phyloP scores from a whole-genome alignment of 129 eudicot species.

The Pittosporum tobira region DNA sequence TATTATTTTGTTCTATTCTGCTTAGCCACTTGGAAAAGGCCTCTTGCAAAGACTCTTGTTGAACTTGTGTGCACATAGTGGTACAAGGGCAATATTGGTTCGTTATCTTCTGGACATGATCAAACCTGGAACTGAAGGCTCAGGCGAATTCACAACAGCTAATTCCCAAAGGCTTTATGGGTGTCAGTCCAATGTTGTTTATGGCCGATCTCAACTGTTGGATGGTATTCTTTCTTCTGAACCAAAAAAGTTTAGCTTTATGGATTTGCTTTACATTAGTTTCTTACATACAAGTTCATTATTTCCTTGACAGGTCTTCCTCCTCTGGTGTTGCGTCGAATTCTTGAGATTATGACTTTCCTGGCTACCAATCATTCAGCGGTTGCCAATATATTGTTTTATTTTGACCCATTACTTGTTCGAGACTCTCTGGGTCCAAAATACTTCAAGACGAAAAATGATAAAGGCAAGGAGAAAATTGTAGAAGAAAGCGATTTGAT shows the following conservation, averaged over 20 bases:
- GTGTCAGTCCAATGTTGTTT: constrained; percentile 82
- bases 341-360: constrained; percentile 78
- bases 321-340: constrained; percentile 80
- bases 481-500: constrained; percentile 33
- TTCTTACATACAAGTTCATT: neutral
- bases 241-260: neutral
- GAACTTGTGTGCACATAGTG: constrained; percentile 78
- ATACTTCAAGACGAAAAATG: constrained; percentile 32
- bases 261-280: neutral
- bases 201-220: constrained; percentile 79
- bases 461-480: constrained; percentile 69
- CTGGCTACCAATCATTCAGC: constrained; percentile 85
- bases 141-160: constrained; percentile 35
- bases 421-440: constrained; percentile 39
- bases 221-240: constrained; percentile 37
- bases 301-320: constrained; percentile 67
- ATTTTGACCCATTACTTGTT: constrained; percentile 57
- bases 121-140: constrained; percentile 62
- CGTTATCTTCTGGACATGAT: constrained; percentile 68
- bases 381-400: constrained; percentile 68
- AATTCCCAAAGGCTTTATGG: constrained; percentile 89
- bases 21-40: constrained; percentile 95
- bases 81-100: constrained; percentile 65
- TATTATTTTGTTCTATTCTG: constrained; percentile 17
- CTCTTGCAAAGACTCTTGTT: constrained; percentile 83